Evolutionary conservation across 768 basidiomycete species (phyloP).

Genomic region (Kondoa malvinella): DNA sequence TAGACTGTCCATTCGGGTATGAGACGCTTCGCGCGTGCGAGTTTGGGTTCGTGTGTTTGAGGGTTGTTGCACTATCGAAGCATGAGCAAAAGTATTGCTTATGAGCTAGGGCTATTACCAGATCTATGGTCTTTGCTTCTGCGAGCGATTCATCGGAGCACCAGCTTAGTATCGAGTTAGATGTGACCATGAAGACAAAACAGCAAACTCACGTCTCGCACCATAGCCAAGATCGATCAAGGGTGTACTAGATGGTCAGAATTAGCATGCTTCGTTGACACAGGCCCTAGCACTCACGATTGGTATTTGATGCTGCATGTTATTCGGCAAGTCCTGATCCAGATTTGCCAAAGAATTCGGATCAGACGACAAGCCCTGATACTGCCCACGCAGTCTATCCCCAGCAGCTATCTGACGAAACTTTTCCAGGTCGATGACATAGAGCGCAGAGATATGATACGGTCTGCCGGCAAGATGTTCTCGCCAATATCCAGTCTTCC

Average conservation of each 20-base stretch:
- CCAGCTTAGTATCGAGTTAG: constrained; percentile 99
- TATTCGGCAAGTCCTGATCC: constrained; percentile 93
- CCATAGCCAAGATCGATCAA: constrained; percentile 93
- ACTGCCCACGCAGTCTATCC: constrained; percentile 68
- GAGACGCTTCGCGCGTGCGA: constrained; percentile 63
- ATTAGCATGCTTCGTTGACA: neutral
- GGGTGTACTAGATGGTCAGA: constrained; percentile 45
- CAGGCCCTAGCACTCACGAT: constrained; percentile 46
- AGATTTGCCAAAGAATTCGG: constrained; percentile 85
- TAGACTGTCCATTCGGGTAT: constrained; percentile 98
- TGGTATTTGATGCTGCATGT: constrained; percentile 75
- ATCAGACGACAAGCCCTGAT: constrained; percentile 84
- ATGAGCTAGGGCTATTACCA: constrained; percentile 26
- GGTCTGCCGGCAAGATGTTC: constrained; percentile 65
- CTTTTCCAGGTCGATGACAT: constrained; percentile 83
- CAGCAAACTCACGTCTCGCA: constrained; percentile 51
- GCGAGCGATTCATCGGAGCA: constrained; percentile 42
- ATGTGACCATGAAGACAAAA: constrained; percentile 74
- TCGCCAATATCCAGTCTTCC: constrained; percentile 89
- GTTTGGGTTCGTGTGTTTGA: constrained; percentile 76
- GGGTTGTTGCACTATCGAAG: constrained; percentile 19
- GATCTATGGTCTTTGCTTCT: constrained; percentile 32
- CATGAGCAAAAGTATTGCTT: too few species aligned
- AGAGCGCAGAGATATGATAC: constrained; percentile 94
- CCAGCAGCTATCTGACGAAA: constrained; percentile 74